Conservation (phyloP, 495 filamentous ascomycete genomes). For the Xylaria palmicola region DNA sequence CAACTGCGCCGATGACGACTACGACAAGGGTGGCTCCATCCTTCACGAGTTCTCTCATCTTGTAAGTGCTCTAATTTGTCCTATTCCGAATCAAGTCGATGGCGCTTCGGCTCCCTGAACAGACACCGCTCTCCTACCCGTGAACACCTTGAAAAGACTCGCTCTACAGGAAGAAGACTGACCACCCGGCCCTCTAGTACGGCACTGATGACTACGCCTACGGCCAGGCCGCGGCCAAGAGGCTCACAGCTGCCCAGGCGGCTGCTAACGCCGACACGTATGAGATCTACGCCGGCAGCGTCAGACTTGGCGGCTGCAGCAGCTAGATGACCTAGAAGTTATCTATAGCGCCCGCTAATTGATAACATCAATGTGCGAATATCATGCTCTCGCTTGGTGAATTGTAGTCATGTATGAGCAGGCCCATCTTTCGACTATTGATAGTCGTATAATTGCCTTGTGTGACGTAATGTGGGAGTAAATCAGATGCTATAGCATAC, state of each 20-base stretch:
- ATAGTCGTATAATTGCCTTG: no score
- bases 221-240: constrained; percentile 18
- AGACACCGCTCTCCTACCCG: not conserved
- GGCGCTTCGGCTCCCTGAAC: no score
- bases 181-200: constrained; percentile 9
- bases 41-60: constrained; percentile 32
- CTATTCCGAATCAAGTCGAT: not conserved
- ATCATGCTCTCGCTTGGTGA: no score
- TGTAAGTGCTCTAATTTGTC: not conserved
- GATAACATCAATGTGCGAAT: not conserved
- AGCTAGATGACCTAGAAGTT: constrained; percentile 20
- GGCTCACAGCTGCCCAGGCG: constrained; percentile 23
- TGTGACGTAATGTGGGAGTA: no score
- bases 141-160: not conserved
- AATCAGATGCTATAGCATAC: no score
- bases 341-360: constrained; percentile 22
- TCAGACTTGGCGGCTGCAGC: constrained; percentile 27
- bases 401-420: no score
- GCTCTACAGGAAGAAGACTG: not conserved
- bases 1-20: constrained; percentile 29
- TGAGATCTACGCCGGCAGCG: constrained; percentile 31
- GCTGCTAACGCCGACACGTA: constrained; percentile 30
- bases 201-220: constrained; percentile 29
- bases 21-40: constrained; percentile 31
- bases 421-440: no score